A percentile compares a stretch with the other conserved stretches of the same genome.
Evolutionary conservation across 1,284 basidiomycete genomes (phyloP).

Genomic region (Inonotus hispidus): DNA sequence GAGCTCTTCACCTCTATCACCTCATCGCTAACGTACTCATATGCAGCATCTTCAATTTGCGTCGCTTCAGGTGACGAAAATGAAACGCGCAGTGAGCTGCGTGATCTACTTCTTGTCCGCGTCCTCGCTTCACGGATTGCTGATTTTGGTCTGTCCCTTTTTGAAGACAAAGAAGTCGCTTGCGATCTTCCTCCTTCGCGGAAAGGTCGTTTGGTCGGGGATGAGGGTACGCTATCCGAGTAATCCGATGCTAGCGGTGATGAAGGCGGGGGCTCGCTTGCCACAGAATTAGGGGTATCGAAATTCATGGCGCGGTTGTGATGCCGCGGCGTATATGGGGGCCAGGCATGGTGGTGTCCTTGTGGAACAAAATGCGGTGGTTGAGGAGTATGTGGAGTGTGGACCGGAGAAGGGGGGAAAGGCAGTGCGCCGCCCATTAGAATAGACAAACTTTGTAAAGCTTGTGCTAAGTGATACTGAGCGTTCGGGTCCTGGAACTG

Average conservation of each 20-base stretch:
- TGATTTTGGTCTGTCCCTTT: background rate
- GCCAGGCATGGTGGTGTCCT: background rate
- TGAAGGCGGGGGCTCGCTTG: conserved; percentile 10
- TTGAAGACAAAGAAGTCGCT: background rate
- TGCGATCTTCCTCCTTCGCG: background rate
- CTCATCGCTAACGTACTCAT: background rate
- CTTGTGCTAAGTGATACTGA: conserved; percentile 15
- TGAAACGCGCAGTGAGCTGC: conserved; percentile 6
- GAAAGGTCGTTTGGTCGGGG: conserved; percentile 4
- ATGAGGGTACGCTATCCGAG: conserved; percentile 11
- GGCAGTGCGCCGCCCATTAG: conserved; percentile 10
- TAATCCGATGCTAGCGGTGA: conserved; percentile 16
- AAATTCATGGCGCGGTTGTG: background rate
- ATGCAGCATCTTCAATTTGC: conserved; percentile 10
- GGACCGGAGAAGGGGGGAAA: background rate
- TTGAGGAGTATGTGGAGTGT: background rate
- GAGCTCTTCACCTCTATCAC: background rate
- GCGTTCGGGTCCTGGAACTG: conserved; percentile 14
- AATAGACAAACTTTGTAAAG: conserved; percentile 11
- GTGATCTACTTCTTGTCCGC: background rate
- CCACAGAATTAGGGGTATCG: conserved; percentile 9
- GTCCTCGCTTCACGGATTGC: conserved; percentile 11
- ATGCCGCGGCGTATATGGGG: conserved; percentile 6
- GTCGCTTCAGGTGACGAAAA: conserved; percentile 16
- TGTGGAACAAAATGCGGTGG: background rate